A percentile compares a stretch with the other conserved stretches of the same genome.
These are phyloP conservation scores for Juglanconis oblonga DNA, from an alignment of 2,329 filamentous ascomycete genomes.

Conservation along the genomic window DNA sequence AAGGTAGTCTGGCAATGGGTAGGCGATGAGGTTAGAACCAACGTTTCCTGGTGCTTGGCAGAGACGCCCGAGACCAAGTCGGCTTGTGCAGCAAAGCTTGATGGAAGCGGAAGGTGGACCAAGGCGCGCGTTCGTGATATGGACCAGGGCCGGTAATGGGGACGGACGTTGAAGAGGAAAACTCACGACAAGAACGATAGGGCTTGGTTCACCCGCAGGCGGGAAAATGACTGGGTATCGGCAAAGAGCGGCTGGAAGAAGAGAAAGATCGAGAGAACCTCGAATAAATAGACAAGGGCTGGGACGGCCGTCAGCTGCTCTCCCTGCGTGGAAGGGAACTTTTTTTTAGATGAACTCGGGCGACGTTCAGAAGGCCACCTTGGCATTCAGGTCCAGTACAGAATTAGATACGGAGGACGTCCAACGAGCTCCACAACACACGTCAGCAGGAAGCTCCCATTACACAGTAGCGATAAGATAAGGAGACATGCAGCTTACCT, in stretches of 20 bases:
- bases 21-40: neutral
- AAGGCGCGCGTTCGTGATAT: neutral
- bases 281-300: neutral
- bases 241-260: slow-evolving; percentile 1
- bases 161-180: neutral
- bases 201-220: neutral
- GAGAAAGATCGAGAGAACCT: neutral
- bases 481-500: too few species aligned
- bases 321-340: neutral
- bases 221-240: neutral
- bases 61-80: neutral
- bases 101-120: slow-evolving; percentile 17
- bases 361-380: slow-evolving; percentile 4
- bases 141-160: neutral
- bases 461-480: too few species aligned
- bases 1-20: neutral
- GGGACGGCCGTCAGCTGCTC: neutral
- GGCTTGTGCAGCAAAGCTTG: neutral
- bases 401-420: neutral
- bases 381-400: neutral
- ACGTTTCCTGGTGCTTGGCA: neutral
- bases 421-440: neutral
- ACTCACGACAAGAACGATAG: neutral
- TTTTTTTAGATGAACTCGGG: neutral
- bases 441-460: neutral